These are phyloP conservation scores for Leucosporidium scottii DNA, from an alignment of 768 basidiomycete species.

Conservation along the genomic window DNA sequence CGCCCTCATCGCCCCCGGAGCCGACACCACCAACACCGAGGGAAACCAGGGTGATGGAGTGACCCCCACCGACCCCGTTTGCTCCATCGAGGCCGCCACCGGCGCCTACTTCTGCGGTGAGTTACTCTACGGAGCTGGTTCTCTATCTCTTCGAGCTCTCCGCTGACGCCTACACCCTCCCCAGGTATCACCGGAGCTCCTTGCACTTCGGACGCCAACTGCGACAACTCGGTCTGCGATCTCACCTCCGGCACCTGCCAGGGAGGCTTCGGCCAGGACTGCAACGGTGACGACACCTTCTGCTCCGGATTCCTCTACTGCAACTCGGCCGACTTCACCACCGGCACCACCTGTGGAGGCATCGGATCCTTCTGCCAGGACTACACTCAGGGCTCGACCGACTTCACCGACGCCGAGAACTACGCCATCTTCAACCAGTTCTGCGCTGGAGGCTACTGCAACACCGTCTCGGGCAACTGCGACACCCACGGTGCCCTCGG, in stretches of 20 bases:
- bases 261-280: background rate
- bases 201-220: conserved; percentile 8
- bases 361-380: conserved; percentile 20
- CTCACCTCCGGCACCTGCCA: no score
- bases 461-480: conserved; percentile 4
- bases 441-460: conserved; percentile 17
- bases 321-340: background rate
- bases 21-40: background rate
- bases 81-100: background rate
- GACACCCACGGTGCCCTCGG: background rate
- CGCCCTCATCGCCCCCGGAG: conserved; percentile 8
- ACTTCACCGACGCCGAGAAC: background rate
- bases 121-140: background rate
- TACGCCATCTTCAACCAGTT: background rate
- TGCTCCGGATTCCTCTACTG: conserved; percentile 24
- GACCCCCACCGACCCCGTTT: conserved; percentile 4
- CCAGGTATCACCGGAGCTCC: background rate
- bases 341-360: conserved; percentile 5
- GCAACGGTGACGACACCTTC: background rate
- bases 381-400: background rate
- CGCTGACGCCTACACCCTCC: background rate
- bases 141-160: no score
- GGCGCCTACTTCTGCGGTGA: conserved; percentile 26
- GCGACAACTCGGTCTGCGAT: background rate
- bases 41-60: conserved; percentile 10